phyloP scores from a whole-genome alignment of 176 grass and related monocot genomes.

The Aechmea fasciata region DNA sequence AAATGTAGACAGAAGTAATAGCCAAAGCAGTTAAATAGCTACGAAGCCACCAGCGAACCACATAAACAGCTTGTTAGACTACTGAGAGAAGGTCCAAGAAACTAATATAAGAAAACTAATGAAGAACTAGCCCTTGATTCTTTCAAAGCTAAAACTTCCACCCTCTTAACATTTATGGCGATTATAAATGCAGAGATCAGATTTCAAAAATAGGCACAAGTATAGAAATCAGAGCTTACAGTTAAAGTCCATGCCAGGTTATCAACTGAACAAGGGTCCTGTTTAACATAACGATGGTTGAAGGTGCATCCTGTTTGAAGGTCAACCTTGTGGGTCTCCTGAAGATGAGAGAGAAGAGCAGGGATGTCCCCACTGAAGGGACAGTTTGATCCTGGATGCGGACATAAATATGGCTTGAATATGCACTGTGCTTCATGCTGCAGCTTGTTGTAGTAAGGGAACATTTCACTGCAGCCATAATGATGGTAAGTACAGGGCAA shows the following conservation, averaged over 20 bases:
- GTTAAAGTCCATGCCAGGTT: conserved; percentile 23
- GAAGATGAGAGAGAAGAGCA: conserved; percentile 16
- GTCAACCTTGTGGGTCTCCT: conserved; percentile 19
- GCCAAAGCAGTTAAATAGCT: conserved; percentile 27
- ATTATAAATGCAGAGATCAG: too few relatives aligned
- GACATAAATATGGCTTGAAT: conserved; percentile 22
- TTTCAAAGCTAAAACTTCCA: too few relatives aligned
- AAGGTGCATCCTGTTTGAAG: conserved; percentile 25
- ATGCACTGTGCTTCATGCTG: conserved; percentile 13
- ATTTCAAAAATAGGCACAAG: background rate
- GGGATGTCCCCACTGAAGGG: conserved; percentile 7
- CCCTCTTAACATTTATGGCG: too few relatives aligned
- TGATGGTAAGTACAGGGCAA: conserved; percentile 19
- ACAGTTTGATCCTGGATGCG: conserved; percentile 19
- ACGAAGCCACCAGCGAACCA: background rate
- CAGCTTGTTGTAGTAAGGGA: conserved; percentile 21
- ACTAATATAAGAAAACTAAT: background rate
- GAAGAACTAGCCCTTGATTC: too few relatives aligned
- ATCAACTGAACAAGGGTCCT: conserved; percentile 22
- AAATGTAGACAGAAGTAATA: conserved; percentile 26
- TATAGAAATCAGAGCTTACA: conserved; percentile 10
- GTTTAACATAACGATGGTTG: conserved; percentile 27
- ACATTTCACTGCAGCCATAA: conserved; percentile 12
- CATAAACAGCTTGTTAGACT: background rate
- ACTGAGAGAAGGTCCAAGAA: background rate